Base-by-base conservation (phyloP, 2,329 filamentous ascomycete genomes). In the Clarireedia monteithiana region DNA sequence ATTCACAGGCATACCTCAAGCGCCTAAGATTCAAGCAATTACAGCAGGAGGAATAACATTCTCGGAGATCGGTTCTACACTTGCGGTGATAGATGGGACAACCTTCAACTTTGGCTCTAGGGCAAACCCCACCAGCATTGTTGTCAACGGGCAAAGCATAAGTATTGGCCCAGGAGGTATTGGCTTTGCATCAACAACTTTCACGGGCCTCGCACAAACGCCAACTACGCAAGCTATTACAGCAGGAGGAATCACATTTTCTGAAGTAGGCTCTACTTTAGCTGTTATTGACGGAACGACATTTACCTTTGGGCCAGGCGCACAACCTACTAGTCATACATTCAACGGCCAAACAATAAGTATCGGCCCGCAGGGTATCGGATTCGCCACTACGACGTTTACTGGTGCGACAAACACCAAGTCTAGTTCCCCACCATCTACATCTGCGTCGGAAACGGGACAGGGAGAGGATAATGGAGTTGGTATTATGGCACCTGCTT, bases 261-360 rank as follows among this genome's bases (percentile, higher is more conserved):
- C 63, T 6, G 60, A 68, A 57, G 55, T 68, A n/a, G 66, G 65
- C 12, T 61, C 61, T 6, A 64, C 56, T 6, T 26, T 66, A 3
- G 73, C 79, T 1, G 73, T 83, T 30, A 70, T 85, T 48, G 69
- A 72, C 39, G 75, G 75, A 38, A 68, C 69, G 2, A 81, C 76
- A 0, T 82, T 80, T 61, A 78, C 75, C 1, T 68, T 83, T 48
- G 79, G 78, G 0, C 71, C 75, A 0, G 73, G 71, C 7, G 70
- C 71, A 2, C 66, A 65, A 15, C 65, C 65, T 12, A 75, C 69
- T 1, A 81, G 75, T 0, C 76, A 74, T 0, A 69, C 75, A 0
- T 68, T 80, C 5, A 75, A 72, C 5, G 75, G 76, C 1, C 72
- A 82, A 64, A 78, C 73, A 0, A 68, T 84, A 26, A 79, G 74